Conservation (phyloP, 306 rosid species). For the Ziziphus jujuba region DNA sequence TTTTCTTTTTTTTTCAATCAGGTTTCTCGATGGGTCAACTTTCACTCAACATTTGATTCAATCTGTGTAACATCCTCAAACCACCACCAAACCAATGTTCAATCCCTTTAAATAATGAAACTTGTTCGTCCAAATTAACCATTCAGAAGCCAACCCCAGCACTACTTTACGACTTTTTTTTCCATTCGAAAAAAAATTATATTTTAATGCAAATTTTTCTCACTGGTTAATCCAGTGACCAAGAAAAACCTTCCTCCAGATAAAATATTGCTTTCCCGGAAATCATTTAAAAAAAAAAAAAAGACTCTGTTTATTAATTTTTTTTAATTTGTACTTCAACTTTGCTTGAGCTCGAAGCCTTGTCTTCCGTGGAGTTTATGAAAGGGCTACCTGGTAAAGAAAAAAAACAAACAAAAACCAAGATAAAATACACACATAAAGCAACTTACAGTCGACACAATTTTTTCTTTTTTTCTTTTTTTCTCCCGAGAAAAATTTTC, state of each 20-base stretch:
- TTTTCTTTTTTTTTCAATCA: too few relatives aligned
- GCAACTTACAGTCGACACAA: slow-evolving; percentile 46
- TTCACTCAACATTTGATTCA: slow-evolving; percentile 24
- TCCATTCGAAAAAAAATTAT: too few relatives aligned
- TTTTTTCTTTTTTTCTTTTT: too few relatives aligned
- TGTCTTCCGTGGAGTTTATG: slow-evolving; percentile 39
- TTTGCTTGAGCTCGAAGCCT: slow-evolving; percentile 65
- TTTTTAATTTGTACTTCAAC: slow-evolving; percentile 6
- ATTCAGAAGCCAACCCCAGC: slow-evolving; percentile 24
- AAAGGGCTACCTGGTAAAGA: slow-evolving; percentile 23
- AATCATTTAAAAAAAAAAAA: neutral
- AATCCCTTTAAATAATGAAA: slow-evolving; percentile 17
- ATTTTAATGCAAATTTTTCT: neutral
- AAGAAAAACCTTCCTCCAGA: neutral
- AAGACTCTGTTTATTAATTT: slow-evolving; percentile 15
- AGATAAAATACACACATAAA: slow-evolving; percentile 15
- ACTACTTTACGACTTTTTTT: too few relatives aligned
- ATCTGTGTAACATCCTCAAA: slow-evolving; percentile 23
- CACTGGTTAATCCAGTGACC: neutral
- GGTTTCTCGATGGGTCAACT: slow-evolving; percentile 27
- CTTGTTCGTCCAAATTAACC: slow-evolving; percentile 37
- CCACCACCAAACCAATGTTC: slow-evolving; percentile 30
- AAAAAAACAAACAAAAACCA: slow-evolving; percentile 15
- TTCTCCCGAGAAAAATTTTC: slow-evolving; percentile 24
- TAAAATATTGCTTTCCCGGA: neutral